Base-by-base conservation (phyloP, 2,329 filamentous ascomycete species). In the Talaromyces sp. region DNA sequence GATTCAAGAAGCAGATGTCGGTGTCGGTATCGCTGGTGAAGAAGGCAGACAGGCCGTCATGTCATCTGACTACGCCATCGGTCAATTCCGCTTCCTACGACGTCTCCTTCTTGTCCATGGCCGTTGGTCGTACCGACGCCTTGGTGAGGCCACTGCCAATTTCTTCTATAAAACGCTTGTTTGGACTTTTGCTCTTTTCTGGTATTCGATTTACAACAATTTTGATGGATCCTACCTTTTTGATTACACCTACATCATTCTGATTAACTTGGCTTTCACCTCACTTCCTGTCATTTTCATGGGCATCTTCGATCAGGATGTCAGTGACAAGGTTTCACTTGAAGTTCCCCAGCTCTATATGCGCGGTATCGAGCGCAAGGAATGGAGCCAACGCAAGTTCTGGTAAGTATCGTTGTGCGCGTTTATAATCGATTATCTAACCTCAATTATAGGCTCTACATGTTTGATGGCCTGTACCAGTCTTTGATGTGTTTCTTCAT, bases 141-240 rank as follows among this genome's bases (percentile, higher is more conserved):
- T 99, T 76, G 92, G 90, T 35, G 95, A 99, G 81, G 91, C 90
- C 56, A 97, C 96, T 73, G 92, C 93, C 77, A 99, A 99, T 78
- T 99, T 99, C 85, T 99, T 99, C 84, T 99, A 98, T 87, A 99
- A 99, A 90, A 99, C 98, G 82, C 90, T 99, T 79, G 90, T 98
- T 61, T 99, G 95, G 95, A 95, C 92, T 0, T 94, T 97, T 74
- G 87, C 90, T 50, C 90, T 99, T 66, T 97, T 98, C 85, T 98
- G 94, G 94, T 99, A 91, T 79, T 93, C 96, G 76, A 92, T 97
- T 63, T 99, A 90, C 79, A 92, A 91, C 83, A 90, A 96, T 79
- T 97, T 96, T 77, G 95, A 99, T 81, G 93, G 94, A 78, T 94
- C 94, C 54, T 98, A 97, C 76, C 87, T 97, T 62, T 97, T 96